Evolutionary conservation across 2,329 filamentous ascomycete species (phyloP).

Genomic region (Bipolaris bicolor): DNA sequence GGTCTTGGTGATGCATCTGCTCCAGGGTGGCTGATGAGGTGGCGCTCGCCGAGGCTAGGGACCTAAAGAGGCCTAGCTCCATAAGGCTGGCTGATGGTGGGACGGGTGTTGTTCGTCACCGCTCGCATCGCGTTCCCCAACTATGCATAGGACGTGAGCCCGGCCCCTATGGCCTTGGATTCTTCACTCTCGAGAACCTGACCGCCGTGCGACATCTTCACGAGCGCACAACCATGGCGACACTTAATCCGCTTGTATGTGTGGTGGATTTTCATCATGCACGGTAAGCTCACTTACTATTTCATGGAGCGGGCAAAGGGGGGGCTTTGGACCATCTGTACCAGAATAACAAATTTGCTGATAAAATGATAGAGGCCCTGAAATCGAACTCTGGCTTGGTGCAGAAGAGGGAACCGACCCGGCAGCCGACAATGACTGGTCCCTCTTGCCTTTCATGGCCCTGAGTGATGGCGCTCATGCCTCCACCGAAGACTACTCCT

Average conservation of each 20-base stretch:
- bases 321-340: neutral
- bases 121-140: conserved; percentile 29
- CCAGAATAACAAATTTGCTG: neutral
- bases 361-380: conserved; percentile 69
- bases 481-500: conserved; percentile 94
- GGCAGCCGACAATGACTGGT: conserved; percentile 85
- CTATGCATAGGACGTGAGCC: conserved; percentile 25
- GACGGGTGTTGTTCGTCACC: conserved; percentile 28
- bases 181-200: neutral
- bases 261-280: conserved; percentile 62
- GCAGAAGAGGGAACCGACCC: conserved; percentile 76
- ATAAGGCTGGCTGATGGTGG: conserved; percentile 32
- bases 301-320: neutral
- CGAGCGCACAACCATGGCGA: conserved; percentile 47
- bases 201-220: conserved; percentile 8
- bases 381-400: conserved; percentile 92
- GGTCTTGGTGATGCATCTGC: neutral
- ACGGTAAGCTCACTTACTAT: conserved; percentile 38
- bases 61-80: conserved; percentile 21
- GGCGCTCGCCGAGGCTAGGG: conserved; percentile 11
- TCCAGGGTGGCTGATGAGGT: neutral
- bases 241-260: conserved; percentile 52
- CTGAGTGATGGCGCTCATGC: conserved; percentile 94
- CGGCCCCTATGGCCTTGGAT: conserved; percentile 12
- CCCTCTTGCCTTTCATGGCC: conserved; percentile 92